phyloP scores from a whole-genome alignment of 2,329 filamentous ascomycete genomes.

The Penicillium hesseltinei region DNA sequence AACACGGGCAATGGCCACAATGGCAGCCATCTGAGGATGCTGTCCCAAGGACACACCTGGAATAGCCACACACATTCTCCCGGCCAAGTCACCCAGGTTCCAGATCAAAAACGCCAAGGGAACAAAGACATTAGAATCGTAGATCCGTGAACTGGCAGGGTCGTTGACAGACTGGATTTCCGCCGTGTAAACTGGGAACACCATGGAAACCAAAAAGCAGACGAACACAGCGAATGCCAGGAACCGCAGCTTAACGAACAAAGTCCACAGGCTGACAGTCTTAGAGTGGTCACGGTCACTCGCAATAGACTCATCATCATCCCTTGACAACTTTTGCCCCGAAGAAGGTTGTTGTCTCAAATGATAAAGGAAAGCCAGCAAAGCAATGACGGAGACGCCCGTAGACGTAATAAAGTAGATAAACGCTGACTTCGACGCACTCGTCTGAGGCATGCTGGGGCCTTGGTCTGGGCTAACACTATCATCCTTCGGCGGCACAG shows the following conservation, averaged over 20 bases:
- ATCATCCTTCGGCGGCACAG: conserved; percentile 52
- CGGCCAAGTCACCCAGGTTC: conserved; percentile 83
- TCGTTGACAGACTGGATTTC: conserved; percentile 57
- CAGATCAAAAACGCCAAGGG: conserved; percentile 88
- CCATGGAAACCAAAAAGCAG: conserved; percentile 84
- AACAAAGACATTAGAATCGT: conserved; percentile 72
- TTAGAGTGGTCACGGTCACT: conserved; percentile 34
- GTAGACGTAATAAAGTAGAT: conserved; percentile 90
- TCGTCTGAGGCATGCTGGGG: conserved; percentile 41
- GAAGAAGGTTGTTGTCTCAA: conserved; percentile 49
- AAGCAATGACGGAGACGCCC: conserved; percentile 65
- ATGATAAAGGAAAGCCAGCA: conserved; percentile 74
- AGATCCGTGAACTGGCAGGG: conserved; percentile 55
- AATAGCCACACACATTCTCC: conserved; percentile 66
- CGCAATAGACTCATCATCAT: conserved; percentile 16
- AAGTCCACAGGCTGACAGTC: conserved; percentile 58
- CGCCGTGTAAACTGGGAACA: conserved; percentile 87
- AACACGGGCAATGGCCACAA: conserved; percentile 62
- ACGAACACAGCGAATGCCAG: conserved; percentile 73
- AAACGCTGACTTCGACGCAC: conserved; percentile 71
- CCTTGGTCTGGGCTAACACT: conserved; percentile 26
- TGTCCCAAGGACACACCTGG: conserved; percentile 57
- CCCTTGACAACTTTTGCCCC: conserved; percentile 1
- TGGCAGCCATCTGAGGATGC: conserved; percentile 66
- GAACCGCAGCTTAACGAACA: conserved; percentile 78